A percentile compares a stretch with the other conserved stretches of the same genome.
Conservation (phyloP, 2,329 filamentous ascomycete species). For the Cephalotrichum gorgonifer region DNA sequence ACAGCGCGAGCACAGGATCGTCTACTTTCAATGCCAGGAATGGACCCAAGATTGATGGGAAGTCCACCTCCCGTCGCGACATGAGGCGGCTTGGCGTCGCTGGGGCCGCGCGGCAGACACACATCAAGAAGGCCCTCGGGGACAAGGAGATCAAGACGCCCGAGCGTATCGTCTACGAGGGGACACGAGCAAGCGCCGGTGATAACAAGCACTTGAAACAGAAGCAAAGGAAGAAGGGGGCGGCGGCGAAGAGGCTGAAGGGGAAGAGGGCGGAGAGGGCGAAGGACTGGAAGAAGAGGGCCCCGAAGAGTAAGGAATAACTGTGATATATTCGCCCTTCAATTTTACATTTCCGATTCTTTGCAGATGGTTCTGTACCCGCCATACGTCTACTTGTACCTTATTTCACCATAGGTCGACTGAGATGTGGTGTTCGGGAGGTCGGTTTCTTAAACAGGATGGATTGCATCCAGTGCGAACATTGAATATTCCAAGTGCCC, state of each 20-base stretch:
- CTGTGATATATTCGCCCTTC: neutral
- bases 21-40: conserved; percentile 31
- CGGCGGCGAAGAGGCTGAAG: conserved; percentile 24
- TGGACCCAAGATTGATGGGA: conserved; percentile 59
- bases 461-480: no score
- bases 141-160: conserved; percentile 39
- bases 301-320: neutral
- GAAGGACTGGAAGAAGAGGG: conserved; percentile 34
- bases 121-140: conserved; percentile 18
- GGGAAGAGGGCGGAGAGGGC: conserved; percentile 28
- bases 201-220: conserved; percentile 52
- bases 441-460: no score
- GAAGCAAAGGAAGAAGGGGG: conserved; percentile 34
- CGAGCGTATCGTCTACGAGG: conserved; percentile 71
- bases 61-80: conserved; percentile 63
- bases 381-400: no score
- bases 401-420: no score
- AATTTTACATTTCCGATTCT: no score
- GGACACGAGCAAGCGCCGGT: conserved; percentile 59
- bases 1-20: conserved; percentile 20
- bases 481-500: no score
- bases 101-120: conserved; percentile 40
- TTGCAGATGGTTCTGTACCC: neutral
- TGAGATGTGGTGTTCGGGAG: no score
- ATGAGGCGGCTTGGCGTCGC: conserved; percentile 64